These are phyloP conservation scores for Lyophyllum atratum DNA, from an alignment of 768 basidiomycete genomes.

Conservation along the genomic window DNA sequence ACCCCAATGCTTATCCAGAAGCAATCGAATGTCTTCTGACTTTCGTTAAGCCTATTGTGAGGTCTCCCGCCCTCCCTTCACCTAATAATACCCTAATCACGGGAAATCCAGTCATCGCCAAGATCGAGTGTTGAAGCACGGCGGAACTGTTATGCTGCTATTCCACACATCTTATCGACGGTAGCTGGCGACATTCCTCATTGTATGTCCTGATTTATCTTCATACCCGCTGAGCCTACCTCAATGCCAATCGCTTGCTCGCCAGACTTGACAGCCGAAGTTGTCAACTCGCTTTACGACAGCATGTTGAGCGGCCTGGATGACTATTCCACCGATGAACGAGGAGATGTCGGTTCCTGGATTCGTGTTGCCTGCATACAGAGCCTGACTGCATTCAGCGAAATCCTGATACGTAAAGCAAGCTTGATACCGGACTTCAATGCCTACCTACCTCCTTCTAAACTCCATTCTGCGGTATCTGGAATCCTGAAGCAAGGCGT, in stretches of 20 bases:
- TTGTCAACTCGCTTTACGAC: constrained; percentile 51
- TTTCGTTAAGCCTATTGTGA: constrained; percentile 57
- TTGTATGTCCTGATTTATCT: constrained; percentile 20
- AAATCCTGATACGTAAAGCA: constrained; percentile 51
- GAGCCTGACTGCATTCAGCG: constrained; percentile 57
- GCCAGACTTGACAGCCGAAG: constrained; percentile 49
- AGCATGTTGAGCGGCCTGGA: constrained; percentile 70
- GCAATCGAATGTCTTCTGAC: constrained; percentile 61
- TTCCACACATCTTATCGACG: constrained; percentile 41
- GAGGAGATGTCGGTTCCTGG: constrained; percentile 98
- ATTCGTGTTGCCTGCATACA: constrained; percentile 78
- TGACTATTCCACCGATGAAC: constrained; percentile 92
- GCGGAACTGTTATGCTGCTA: constrained; percentile 47
- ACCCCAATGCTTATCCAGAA: constrained; percentile 54
- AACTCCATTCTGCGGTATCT: constrained; percentile 57
- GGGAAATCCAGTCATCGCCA: constrained; percentile 21
- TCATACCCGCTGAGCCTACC: background rate
- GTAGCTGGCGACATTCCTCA: constrained; percentile 19
- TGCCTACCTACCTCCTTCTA: constrained; percentile 60
- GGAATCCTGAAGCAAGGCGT: constrained; percentile 86
- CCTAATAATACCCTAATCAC: constrained; percentile 12
- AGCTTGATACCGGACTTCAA: constrained; percentile 44
- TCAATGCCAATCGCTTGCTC: background rate
- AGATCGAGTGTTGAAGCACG: constrained; percentile 56
- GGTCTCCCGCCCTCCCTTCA: constrained; percentile 20